Evolutionary conservation across 2,329 filamentous ascomycete species (phyloP).

Genomic region (Fusarium xyrophilum): DNA sequence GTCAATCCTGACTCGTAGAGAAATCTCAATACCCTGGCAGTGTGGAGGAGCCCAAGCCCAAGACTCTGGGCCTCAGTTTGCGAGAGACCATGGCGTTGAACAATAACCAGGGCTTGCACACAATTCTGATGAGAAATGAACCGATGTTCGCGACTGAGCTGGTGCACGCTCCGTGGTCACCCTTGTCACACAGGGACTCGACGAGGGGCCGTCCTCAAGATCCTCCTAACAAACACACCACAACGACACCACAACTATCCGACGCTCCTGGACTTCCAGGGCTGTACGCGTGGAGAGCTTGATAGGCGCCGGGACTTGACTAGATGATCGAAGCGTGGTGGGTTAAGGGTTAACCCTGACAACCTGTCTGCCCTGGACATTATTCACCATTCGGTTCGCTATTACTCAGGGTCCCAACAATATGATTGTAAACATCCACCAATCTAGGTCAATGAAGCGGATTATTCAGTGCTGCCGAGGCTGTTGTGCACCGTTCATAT

Average conservation of each 20-base stretch:
- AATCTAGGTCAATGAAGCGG: slow-evolving; percentile 22
- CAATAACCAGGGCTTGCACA: slow-evolving; percentile 16
- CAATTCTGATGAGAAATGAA: slow-evolving; percentile 18
- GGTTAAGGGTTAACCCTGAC: slow-evolving; percentile 32
- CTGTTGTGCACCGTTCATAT: slow-evolving; percentile 1
- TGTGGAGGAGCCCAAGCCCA: slow-evolving; percentile 15
- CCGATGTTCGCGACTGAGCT: slow-evolving; percentile 25
- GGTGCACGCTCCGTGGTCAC: slow-evolving; percentile 23
- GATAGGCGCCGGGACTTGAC: slow-evolving; percentile 11
- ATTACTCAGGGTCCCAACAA: slow-evolving; percentile 25
- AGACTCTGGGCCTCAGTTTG: slow-evolving; percentile 19
- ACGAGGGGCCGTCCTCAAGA: slow-evolving; percentile 20
- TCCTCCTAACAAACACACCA: slow-evolving; percentile 38
- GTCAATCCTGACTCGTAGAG: slow-evolving; percentile 29
- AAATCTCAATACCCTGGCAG: slow-evolving; percentile 3
- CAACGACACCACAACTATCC: slow-evolving; percentile 40
- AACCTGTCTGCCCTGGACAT: slow-evolving; percentile 29
- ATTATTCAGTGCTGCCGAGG: slow-evolving; percentile 6
- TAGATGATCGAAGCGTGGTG: slow-evolving; percentile 24
- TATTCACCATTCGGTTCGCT: slow-evolving; percentile 15
- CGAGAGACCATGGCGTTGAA: not conserved
- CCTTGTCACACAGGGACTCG: slow-evolving; percentile 27
- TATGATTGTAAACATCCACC: slow-evolving; percentile 29
- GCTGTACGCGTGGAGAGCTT: slow-evolving; percentile 18
- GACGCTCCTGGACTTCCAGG: slow-evolving; percentile 27